Base-by-base conservation (phyloP, 306 rosid genomes). In the Malus orientalis region DNA sequence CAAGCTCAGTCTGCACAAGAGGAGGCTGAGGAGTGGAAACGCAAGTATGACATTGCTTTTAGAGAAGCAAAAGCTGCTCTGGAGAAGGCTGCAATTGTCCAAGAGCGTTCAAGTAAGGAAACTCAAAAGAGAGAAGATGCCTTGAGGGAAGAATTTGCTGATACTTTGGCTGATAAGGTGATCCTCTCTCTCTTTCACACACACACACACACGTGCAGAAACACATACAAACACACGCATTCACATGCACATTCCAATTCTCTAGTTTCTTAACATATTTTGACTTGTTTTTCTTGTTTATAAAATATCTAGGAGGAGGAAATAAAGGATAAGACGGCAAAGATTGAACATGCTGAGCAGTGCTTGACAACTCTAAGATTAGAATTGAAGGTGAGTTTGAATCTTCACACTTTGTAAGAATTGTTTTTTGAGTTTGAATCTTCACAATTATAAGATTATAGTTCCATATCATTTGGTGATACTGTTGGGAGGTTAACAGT, bases 21-120 rank as follows among this genome's bases (percentile, higher is more conserved):
- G 86, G 99, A 96, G 82, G 98, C 98, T 38, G 93, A 85, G 79
- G 98, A 92, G 82, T 96, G 99, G 99, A 93, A 96, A 76, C 81
- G 98, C 80, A 96, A 93, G 78, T 96, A 84, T 81, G 97, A 92
- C 49, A 76, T 82, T 82, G 99, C 98, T 20, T 64, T 82, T 69
- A 86, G 93, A 85, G 99, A 93, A 59, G 93, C 98, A 73, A 92
- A 92, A 87, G 66, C 88, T 85, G 97, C 97, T 59, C 81, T 96
- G 18, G 96, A 92, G 85, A 92, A 91, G 88, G 98, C 97, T 67
- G 96, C 98, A 76, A 74, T 22, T 83, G 86, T 87, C 59, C 96
- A 91, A 80, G 99, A 96, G 76, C 98, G 93, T 70, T 71, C 91
- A 53, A 87, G 65, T 75, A 91, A 87, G 77, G 93, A 91, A 79